These are phyloP conservation scores for Vavraia culicis DNA, from an alignment of 371 early-diverging fungal genomes.

Conservation along the genomic window DNA sequence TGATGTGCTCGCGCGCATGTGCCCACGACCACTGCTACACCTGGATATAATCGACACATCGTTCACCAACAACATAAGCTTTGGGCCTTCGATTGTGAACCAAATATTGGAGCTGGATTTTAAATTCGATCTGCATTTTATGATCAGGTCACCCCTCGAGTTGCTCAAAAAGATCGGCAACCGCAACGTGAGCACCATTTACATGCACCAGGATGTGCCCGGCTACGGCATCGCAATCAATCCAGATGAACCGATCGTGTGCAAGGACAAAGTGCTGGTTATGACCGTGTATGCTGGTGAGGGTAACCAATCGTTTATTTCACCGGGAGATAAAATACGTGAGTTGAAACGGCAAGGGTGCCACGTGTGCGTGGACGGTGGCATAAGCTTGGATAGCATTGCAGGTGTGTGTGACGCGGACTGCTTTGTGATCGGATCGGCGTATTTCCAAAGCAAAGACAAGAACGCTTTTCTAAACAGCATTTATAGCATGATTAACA, in stretches of 20 bases:
- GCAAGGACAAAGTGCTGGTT: conserved; percentile 63
- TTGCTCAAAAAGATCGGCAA: conserved; percentile 14
- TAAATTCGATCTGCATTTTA: conserved; percentile 33
- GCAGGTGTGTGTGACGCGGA: conserved; percentile 64
- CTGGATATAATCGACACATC: conserved; percentile 36
- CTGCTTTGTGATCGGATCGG: conserved; percentile 81
- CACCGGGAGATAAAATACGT: conserved; percentile 11
- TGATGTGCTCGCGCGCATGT: conserved; percentile 1
- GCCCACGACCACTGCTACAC: conserved; percentile 16
- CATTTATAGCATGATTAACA: too few relatives aligned
- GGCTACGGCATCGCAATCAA: conserved; percentile 71
- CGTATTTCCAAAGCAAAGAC: conserved; percentile 53
- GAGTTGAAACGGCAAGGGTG: not conserved
- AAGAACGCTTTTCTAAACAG: conserved; percentile 14
- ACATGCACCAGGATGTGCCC: conserved; percentile 9
- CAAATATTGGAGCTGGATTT: conserved; percentile 23
- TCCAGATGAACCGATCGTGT: conserved; percentile 60
- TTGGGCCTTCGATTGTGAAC: conserved; percentile 32
- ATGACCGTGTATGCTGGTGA: conserved; percentile 61
- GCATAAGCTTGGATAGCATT: conserved; percentile 63
- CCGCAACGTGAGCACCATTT: conserved; percentile 10
- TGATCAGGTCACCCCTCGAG: conserved; percentile 24
- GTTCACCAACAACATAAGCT: conserved; percentile 32
- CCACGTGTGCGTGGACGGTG: conserved; percentile 88
- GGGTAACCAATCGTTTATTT: conserved; percentile 33